Base-by-base conservation (phyloP, 176 grass and related monocot genomes). In the Poa annua region DNA sequence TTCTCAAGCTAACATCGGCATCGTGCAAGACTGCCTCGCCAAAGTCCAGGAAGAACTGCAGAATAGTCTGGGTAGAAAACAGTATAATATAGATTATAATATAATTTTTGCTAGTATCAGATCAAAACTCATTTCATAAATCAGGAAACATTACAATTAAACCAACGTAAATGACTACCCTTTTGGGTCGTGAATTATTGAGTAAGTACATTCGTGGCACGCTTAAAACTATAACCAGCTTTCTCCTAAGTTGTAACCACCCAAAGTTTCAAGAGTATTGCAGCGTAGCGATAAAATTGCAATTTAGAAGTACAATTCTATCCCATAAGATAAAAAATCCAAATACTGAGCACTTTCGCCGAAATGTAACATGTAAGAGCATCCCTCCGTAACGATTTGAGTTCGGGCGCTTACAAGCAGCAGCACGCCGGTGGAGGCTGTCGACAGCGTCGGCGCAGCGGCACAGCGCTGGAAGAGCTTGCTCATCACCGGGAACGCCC, bases 11-110 rank as follows among this genome's bases (percentile, higher is more conserved):
- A 83, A 88, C 88, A 92, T 98, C 96, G 49, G 91, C 86, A 89
- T 98, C 96, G 51, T 98, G 93, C 39, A 98, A 78, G 38, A 95
- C 96, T 6, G 88, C 96, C 87, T 98, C 92, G 65, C 96, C 96
- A 90, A 98, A 98, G 72, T 98, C 96, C 80, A 95, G 81, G 77
- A 98, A 98, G 90, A 98, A 98, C 79, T 95, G 96, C 81, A 98
- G 74, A 77, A 98, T 95, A 9, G 85, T 95, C 96, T 98, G 91
- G 15, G 66, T 34, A 80, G 57, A 17, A 78, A 84, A 75, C 36
- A 84, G 76, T 60, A 83, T 56, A 29, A 42, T 59, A 76, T n/a
- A 55, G 4, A 81, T 78, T 65, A 81, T 66, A 8, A 74, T 16
- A 33, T 38, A 76, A 10, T 5, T 76, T 77, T 51, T 66, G 7